Evolutionary conservation across 129 eudicot genomes (phyloP).

Genomic region (Saposhnikovia divaricata): DNA sequence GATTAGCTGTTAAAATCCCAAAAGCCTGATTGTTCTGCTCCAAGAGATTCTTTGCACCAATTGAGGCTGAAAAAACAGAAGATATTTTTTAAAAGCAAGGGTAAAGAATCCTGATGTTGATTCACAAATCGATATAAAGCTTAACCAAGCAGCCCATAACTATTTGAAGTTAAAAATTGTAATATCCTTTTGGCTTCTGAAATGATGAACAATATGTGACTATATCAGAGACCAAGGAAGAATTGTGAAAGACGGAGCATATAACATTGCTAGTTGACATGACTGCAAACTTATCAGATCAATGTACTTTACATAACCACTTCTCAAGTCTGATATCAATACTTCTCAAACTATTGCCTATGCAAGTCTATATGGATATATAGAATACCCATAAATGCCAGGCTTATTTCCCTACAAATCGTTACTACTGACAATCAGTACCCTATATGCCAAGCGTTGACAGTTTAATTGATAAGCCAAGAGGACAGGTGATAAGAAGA

Average conservation of each 20-base stretch:
- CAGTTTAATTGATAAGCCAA: background rate
- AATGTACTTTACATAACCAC: background rate
- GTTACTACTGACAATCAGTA: background rate
- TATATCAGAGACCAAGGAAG: background rate
- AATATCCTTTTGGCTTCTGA: background rate
- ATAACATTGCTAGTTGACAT: background rate
- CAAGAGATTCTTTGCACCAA: conserved; percentile 50
- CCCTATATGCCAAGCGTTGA: background rate
- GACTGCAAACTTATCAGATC: background rate
- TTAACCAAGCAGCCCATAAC: background rate
- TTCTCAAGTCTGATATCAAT: background rate
- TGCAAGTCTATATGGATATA: background rate
- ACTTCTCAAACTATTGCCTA: background rate
- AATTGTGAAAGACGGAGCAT: background rate
- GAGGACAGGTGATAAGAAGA: background rate
- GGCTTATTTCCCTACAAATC: background rate
- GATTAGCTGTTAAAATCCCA: conserved; percentile 50
- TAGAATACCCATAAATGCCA: background rate
- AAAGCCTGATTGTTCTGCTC: conserved; percentile 63
- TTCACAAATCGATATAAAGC: background rate
- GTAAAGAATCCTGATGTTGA: background rate
- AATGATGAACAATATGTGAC: background rate
- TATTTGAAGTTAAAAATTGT: background rate
- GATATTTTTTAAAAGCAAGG: conserved; percentile 1
- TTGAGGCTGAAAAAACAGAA: conserved; percentile 33